Evolutionary conservation across 305 asterid species (phyloP).

Genomic region (Fraxinus sp.): DNA sequence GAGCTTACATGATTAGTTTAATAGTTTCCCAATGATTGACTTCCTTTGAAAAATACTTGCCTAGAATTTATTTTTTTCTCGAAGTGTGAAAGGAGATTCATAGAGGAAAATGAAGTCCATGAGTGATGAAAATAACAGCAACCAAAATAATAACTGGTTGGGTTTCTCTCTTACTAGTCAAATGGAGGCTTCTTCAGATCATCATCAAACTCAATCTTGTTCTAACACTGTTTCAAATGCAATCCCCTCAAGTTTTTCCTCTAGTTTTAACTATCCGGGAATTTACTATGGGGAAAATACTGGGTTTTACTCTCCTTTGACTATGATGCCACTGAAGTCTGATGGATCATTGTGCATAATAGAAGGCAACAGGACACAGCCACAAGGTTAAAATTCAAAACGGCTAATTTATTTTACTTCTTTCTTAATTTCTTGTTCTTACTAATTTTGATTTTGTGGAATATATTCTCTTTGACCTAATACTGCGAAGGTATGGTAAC

Average conservation of each 20-base stretch:
- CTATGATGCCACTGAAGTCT: constrained; percentile 61
- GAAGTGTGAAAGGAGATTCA: constrained; percentile 10
- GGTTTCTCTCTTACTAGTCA: constrained; percentile 84
- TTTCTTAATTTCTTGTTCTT: constrained; percentile 16
- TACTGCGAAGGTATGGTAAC: constrained; percentile 43
- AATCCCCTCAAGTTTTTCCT: constrained; percentile 37
- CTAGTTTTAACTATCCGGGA: constrained; percentile 36
- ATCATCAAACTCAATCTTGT: constrained; percentile 31
- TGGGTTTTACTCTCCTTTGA: constrained; percentile 39
- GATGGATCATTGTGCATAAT: constrained; percentile 64
- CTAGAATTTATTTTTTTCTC: constrained; percentile 15
- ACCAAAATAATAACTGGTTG: constrained; percentile 54
- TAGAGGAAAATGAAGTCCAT: constrained; percentile 38
- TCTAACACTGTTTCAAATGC: constrained; percentile 37
- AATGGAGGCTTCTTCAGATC: constrained; percentile 50
- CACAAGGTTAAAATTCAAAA: constrained; percentile 35
- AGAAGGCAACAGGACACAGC: constrained; percentile 49
- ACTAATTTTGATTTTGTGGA: background rate
- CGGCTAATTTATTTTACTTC: background rate
- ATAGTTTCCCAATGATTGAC: constrained; percentile 72
- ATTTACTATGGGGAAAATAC: constrained; percentile 45
- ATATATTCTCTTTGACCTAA: constrained; percentile 6
- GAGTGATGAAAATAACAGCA: constrained; percentile 39
- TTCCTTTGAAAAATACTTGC: constrained; percentile 27
- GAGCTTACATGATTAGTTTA: constrained; percentile 45